Base-by-base conservation (phyloP, 2,329 filamentous ascomycete species). In the Lecanicillium sp. region DNA sequence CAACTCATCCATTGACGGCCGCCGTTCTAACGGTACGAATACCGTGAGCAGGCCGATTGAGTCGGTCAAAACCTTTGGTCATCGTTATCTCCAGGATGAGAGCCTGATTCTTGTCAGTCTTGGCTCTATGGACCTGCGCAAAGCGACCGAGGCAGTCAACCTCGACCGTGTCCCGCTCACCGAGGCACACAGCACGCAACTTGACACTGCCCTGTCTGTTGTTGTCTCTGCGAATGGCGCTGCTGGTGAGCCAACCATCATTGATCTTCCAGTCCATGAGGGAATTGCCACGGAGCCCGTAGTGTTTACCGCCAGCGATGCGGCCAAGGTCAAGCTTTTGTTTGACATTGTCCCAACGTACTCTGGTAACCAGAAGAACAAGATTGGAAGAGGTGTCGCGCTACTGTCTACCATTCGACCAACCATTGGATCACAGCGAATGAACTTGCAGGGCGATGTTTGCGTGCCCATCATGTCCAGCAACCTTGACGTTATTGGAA, bases 311-410 rank as follows among this genome's bases (percentile, higher is more conserved):
- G 82, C 90, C 0, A 72, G 63, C 2, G 87, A 97, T 54, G 71
- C 81, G 1, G 72, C 75, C 19, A 87, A 87, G 52, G 89, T 96
- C 43, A 94, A 90, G 58, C 68, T 98, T 9, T 69, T 94, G 37
- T 98, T 98, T 51, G 92, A 98, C 52, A 86, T 98, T 48, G 81
- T 97, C 2, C 92, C 90, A 2, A 98, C 92, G 0, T 97, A 97
- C 61, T 84, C 90, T 29, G 92, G 90, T 4, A 84, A 85, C 50
- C 74, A 92, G 48, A 87, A 95, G 52, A 79, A 87, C 58, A 84
- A 94, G 54, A 81, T 98, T 42, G 92, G 90, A 3, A 82, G 92
- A 29, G 92, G 79, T 17, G 89, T 95, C 17, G 90, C 92, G 2
- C 67, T 97, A 33, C 72, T 98, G 2, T 94, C 87, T 1, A 87